Evolutionary conservation across 1,139 yeast species (phyloP).

Genomic region (Yueomyces sp.): DNA sequence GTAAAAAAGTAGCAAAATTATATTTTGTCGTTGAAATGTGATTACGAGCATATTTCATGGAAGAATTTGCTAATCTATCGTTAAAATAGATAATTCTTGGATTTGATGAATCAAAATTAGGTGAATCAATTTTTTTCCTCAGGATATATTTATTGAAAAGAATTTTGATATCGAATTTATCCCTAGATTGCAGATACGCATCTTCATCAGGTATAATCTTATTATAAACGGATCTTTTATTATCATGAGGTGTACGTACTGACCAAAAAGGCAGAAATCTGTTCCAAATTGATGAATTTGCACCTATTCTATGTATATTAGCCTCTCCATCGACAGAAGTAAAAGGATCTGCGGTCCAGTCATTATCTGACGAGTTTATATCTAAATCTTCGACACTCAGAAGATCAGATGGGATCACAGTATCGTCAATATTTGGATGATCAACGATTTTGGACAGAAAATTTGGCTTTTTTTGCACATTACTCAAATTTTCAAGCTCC

Average conservation of each 20-base stretch:
- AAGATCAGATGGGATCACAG: too few relatives aligned
- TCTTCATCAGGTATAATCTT: not conserved
- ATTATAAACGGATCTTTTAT: too few relatives aligned
- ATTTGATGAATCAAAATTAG: conserved; percentile 26
- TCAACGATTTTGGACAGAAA: too few relatives aligned
- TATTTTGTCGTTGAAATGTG: conserved; percentile 96
- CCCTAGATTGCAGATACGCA: not conserved
- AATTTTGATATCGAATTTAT: conserved; percentile 38
- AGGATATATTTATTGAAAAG: conserved; percentile 35
- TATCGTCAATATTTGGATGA: too few relatives aligned
- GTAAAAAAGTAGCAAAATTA: conserved; percentile 83
- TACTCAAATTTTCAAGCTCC: not conserved
- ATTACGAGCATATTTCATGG: conserved; percentile 58
- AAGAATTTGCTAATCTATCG: conserved; percentile 41
- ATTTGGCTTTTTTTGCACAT: not conserved
- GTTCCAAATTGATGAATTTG: too few relatives aligned
- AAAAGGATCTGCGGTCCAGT: too few relatives aligned
- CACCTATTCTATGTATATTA: too few relatives aligned
- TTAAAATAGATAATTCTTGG: conserved; percentile 68
- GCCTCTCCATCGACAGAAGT: too few relatives aligned
- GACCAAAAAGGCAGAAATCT: too few relatives aligned
- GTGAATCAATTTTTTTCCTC: conserved; percentile 25
- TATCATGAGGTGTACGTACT: too few relatives aligned
- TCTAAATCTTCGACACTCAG: too few relatives aligned
- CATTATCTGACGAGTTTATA: too few relatives aligned